phyloP scores from a whole-genome alignment of 1,284 basidiomycete species.

The Albatrellus sp. region DNA sequence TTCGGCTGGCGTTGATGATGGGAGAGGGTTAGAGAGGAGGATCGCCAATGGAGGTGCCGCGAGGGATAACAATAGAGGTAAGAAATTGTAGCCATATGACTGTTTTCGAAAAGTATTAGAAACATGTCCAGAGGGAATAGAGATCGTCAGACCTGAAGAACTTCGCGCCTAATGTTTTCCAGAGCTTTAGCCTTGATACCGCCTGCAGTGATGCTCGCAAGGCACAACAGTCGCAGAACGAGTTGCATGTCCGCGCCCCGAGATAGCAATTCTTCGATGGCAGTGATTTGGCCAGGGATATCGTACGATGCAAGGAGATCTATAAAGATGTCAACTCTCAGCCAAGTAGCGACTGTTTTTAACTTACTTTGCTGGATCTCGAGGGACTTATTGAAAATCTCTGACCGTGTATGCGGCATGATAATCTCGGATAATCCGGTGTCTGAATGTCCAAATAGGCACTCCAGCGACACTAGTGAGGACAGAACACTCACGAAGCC shows the following conservation, averaged over 20 bases:
- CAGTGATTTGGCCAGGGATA: conserved; percentile 57
- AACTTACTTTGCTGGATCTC: conserved; percentile 90
- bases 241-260: conserved; percentile 72
- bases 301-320: conserved; percentile 90
- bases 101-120: conserved; percentile 20
- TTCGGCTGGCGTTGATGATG: conserved; percentile 32
- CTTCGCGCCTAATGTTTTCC: conserved; percentile 83
- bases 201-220: conserved; percentile 74
- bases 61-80: conserved; percentile 79
- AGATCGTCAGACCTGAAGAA: conserved; percentile 60
- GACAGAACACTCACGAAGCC: conserved; percentile 55
- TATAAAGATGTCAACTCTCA: conserved; percentile 19
- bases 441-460: conserved; percentile 37
- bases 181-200: conserved; percentile 83
- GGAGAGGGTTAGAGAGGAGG: conserved; percentile 52
- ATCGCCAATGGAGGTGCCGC: conserved; percentile 58
- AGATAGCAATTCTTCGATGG: conserved; percentile 81
- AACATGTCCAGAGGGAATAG: conserved; percentile 2
- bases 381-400: conserved; percentile 82
- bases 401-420: conserved; percentile 74
- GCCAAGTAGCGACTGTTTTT: not conserved
- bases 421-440: conserved; percentile 90
- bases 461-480: conserved; percentile 1
- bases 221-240: conserved; percentile 73
- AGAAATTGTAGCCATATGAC: conserved; percentile 86